Evolutionary conservation across 75 land plant species (phyloP), one percentile per base, ranked within the genome.

Genomic region (Pseudotsuga menziesii): DNA sequence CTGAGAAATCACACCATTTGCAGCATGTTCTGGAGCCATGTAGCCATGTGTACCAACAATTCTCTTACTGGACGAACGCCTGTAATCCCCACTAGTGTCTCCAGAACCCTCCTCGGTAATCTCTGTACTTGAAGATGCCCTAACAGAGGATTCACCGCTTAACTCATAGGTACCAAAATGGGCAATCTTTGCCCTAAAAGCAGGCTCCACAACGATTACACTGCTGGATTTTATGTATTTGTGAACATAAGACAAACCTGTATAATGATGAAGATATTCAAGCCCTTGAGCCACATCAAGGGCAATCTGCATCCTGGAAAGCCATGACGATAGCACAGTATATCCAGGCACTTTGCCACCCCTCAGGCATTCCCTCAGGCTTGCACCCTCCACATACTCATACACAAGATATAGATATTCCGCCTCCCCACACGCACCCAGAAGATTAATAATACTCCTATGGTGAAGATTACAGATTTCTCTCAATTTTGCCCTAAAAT

Each of bases 1-100:
- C 27, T 61, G 75, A 19, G 81, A 79, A 61, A 79, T 52, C 9
- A 61, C 39, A 1, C 87, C 87, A 26, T 36, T 62, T 16, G 44
- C 22, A 27, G 35, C 5, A 62, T 82, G 76, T 76, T 85, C 87
- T 20, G 87, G 87, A 26, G 87, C 73, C 87, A 85, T 85, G 79
- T 85, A 85, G 15, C 87, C 87, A 36, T 80, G 80, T 5, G 89
- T 86, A 3, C 92, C 94, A 7, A 81, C 74, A 58, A 86, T 73
- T 75, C 76, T 82, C 58, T 74, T 78, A 13, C 88, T 87, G 15
- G 72, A 73, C 13, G 75, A 52, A 4, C 74, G 16, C 22, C n/a
- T 22, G 27, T 39, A 39, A n/a, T 41, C 83, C n/a, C 76, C 88
- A 17, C 61, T 55, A 17, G 36, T 61, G 12, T 61, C 82, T 12